phyloP scores from a whole-genome alignment of 176 grass and related monocot species.

The Panicum miliaceum region DNA sequence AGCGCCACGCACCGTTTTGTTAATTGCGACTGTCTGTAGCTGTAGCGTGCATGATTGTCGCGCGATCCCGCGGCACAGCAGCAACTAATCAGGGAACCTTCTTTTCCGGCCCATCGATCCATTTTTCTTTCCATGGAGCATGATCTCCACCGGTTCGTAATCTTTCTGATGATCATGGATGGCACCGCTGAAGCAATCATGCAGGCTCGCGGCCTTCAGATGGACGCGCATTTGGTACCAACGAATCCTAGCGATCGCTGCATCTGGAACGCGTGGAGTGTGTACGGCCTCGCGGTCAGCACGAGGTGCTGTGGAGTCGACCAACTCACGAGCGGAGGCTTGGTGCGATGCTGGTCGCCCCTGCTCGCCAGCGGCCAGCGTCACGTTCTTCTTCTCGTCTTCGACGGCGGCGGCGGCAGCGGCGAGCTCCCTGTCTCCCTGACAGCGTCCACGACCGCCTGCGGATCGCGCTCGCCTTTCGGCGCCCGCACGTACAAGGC shows the following conservation, averaged over 20 bases:
- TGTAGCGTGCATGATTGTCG: background rate
- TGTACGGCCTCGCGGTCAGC: background rate
- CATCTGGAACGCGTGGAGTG: background rate
- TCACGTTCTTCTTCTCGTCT: too few relatives aligned
- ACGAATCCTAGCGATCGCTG: background rate
- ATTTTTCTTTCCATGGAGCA: background rate
- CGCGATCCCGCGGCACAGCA: background rate
- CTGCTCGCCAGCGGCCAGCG: too few relatives aligned
- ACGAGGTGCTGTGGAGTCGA: background rate
- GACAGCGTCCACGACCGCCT: too few relatives aligned
- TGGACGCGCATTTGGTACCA: background rate
- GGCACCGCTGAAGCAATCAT: background rate
- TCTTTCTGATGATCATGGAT: background rate
- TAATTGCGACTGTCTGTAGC: background rate
- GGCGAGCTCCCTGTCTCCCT: background rate
- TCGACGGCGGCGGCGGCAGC: too few relatives aligned
- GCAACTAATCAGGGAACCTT: background rate
- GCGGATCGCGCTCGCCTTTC: too few relatives aligned
- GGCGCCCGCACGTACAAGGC: too few relatives aligned
- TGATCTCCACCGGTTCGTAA: background rate
- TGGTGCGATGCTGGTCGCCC: too few relatives aligned
- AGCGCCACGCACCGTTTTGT: background rate
- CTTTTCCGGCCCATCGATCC: background rate
- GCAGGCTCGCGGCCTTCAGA: background rate
- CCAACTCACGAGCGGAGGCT: too few relatives aligned